Evolutionary conservation across 371 early-diverging fungal genomes (phyloP).

Genomic region (Rhizopus microsporus): DNA sequence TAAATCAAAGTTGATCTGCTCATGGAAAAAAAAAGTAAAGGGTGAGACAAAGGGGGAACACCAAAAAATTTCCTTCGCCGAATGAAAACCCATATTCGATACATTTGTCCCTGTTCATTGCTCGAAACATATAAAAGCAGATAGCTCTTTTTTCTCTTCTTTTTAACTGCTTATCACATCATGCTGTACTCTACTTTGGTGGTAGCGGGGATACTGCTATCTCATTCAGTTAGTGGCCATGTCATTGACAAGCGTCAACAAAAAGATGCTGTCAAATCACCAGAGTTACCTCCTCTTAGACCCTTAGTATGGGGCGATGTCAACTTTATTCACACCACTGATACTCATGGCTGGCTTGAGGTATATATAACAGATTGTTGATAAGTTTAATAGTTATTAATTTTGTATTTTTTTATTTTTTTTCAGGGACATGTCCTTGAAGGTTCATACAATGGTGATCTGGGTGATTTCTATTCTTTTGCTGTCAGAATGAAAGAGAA

Average conservation of each 20-base stretch:
- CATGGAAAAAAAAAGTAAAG: no score
- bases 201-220: neutral
- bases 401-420: neutral
- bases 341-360: slow-evolving; percentile 37
- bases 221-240: neutral
- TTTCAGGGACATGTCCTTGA: slow-evolving; percentile 44
- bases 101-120: no score
- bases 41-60: no score
- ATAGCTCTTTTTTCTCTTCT: no score
- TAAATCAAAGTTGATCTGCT: no score
- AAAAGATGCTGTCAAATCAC: slow-evolving; percentile 13
- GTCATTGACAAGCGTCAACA: slow-evolving; percentile 11
- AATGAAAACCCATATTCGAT: no score
- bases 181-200: neutral
- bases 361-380: neutral
- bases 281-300: neutral
- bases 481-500: slow-evolving; percentile 52
- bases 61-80: no score
- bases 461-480: slow-evolving; percentile 62
- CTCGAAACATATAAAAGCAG: no score
- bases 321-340: slow-evolving; percentile 55
- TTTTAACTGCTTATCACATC: no score
- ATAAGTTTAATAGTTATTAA: no score
- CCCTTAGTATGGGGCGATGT: slow-evolving; percentile 55
- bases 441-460: slow-evolving; percentile 49